These are phyloP conservation scores for Ustilago cynodontis DNA, from an alignment of 1,284 basidiomycete species.

Conservation along the genomic window DNA sequence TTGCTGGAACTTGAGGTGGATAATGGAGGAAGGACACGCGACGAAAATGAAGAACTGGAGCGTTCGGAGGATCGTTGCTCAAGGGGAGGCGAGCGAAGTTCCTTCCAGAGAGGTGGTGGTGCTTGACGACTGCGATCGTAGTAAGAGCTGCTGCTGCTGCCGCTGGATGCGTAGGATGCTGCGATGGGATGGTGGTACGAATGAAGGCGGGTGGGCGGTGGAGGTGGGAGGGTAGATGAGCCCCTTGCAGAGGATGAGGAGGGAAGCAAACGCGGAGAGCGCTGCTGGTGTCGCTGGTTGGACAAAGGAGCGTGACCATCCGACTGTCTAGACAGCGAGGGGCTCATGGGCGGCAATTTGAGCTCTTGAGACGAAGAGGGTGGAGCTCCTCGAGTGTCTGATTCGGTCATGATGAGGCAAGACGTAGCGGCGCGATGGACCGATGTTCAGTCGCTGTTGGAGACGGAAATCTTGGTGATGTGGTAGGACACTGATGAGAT, in stretches of 20 bases:
- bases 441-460: neutral
- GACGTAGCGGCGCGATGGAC: neutral
- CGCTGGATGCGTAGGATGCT: slow-evolving; percentile 35
- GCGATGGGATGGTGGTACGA: slow-evolving; percentile 52
- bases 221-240: slow-evolving; percentile 28
- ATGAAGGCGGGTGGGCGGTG: slow-evolving; percentile 33
- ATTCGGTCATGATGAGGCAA: slow-evolving; percentile 18
- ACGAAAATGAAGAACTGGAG: slow-evolving; percentile 28
- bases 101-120: slow-evolving; percentile 34
- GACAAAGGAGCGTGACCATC: slow-evolving; percentile 15
- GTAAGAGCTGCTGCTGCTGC: slow-evolving; percentile 22
- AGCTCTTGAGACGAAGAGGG: neutral
- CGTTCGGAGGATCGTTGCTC: slow-evolving; percentile 34
- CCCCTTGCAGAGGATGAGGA: slow-evolving; percentile 11
- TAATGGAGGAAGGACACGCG: slow-evolving; percentile 39
- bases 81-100: slow-evolving; percentile 33
- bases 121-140: slow-evolving; percentile 29
- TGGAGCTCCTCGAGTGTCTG: slow-evolving; percentile 3
- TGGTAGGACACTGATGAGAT: neutral
- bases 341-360: slow-evolving; percentile 23
- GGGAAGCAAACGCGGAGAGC: slow-evolving; percentile 28
- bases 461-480: neutral
- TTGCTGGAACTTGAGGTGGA: slow-evolving; percentile 23
- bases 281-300: slow-evolving; percentile 13
- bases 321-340: slow-evolving; percentile 16